Evolutionary conservation across 305 asterid species (phyloP).

Genomic region (Rubia tinctorum): DNA sequence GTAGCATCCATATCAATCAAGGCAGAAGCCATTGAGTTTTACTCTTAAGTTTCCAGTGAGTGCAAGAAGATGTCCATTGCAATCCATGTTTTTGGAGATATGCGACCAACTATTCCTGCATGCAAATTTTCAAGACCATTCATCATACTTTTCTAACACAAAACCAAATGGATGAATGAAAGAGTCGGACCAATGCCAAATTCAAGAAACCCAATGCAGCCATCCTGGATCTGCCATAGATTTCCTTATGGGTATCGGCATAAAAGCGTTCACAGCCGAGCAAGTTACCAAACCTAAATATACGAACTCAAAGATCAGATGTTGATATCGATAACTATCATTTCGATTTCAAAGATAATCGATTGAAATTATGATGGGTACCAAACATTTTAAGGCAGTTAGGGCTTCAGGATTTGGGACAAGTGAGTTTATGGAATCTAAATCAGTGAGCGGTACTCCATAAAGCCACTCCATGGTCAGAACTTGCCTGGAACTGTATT

Average conservation of each 20-base stretch:
- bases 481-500: constrained; percentile 62
- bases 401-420: constrained; percentile 82
- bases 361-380: constrained; percentile 26
- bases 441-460: constrained; percentile 96
- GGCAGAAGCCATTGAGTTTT: constrained; percentile 87
- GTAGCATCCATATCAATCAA: constrained; percentile 98
- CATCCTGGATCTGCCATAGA: constrained; percentile 92
- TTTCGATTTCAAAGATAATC: constrained; percentile 30
- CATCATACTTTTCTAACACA: not conserved
- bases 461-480: constrained; percentile 97
- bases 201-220: constrained; percentile 98
- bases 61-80: constrained; percentile 89
- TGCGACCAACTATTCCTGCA: constrained; percentile 95
- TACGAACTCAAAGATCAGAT: not conserved
- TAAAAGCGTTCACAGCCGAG: constrained; percentile 92
- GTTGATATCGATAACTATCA: not conserved
- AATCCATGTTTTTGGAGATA: constrained; percentile 94
- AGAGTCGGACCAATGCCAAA: constrained; percentile 49
- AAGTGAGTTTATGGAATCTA: constrained; percentile 80
- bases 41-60: constrained; percentile 74
- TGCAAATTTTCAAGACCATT: constrained; percentile 19
- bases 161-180: constrained; percentile 6
- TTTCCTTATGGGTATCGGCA: constrained; percentile 97
- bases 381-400: constrained; percentile 98
- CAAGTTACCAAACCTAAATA: constrained; percentile 90